Evolutionary conservation across 371 early-diverging fungal genomes (phyloP).

Genomic region (Circinella minor): DNA sequence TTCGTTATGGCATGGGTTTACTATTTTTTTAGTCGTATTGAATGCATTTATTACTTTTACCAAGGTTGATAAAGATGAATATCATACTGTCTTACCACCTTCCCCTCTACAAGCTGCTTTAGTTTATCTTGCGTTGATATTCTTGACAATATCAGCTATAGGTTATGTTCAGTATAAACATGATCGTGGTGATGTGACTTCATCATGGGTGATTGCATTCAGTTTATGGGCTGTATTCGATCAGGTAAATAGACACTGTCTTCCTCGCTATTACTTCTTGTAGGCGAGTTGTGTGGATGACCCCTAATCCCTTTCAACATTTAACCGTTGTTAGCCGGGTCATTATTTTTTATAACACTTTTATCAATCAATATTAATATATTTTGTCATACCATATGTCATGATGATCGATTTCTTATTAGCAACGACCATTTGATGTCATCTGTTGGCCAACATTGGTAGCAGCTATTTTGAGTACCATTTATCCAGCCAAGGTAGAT

Average conservation of each 20-base stretch:
- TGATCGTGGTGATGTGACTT: conserved; percentile 64
- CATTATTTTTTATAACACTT: no score
- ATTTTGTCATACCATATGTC: conserved; percentile 7
- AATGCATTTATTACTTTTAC: conserved; percentile 66
- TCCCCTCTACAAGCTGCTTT: conserved; percentile 48
- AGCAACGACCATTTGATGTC: conserved; percentile 27
- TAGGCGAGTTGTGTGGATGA: no score
- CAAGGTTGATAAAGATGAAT: conserved; percentile 34
- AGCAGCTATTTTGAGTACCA: conserved; percentile 51
- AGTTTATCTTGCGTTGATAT: conserved; percentile 53
- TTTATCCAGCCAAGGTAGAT: conserved; percentile 49
- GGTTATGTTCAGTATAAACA: conserved; percentile 69
- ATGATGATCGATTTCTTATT: conserved; percentile 1
- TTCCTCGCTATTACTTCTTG: no score
- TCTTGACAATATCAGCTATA: conserved; percentile 62
- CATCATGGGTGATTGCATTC: conserved; percentile 55
- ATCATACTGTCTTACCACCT: conserved; percentile 24
- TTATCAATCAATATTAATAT: no score
- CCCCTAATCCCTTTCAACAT: background rate
- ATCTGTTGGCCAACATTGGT: conserved; percentile 56
- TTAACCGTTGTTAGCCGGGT: background rate
- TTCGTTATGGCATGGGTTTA: conserved; percentile 75
- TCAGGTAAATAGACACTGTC: conserved; percentile 27
- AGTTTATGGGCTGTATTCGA: conserved; percentile 49
- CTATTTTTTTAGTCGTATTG: conserved; percentile 60